Base-by-base conservation (phyloP, 1,284 basidiomycete species). In the Fomitopsis betulina region DNA sequence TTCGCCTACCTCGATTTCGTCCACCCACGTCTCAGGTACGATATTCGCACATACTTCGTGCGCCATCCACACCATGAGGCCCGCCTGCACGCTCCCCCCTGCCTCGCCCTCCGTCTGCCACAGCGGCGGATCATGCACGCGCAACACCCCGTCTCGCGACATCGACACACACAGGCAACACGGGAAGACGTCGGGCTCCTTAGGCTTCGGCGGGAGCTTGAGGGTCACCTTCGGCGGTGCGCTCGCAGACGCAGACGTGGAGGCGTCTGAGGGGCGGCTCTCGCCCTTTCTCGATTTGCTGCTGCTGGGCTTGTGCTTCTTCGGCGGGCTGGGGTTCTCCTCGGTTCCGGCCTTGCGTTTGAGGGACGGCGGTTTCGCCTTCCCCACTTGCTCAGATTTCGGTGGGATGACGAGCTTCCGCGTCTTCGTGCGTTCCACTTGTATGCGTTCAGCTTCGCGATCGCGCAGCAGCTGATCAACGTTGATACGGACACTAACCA, bases 1-100 rank as follows among this genome's bases (percentile, higher is more conserved):
- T 7, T 65, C 63, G 5, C 70, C 72, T 13, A 76, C 71, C 21
- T 84, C 81, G 2, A 84, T 67, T 45, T 85, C 83, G 64, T 93
- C 91, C 9, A 94, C 82, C 85, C 90, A 94, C 1, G 92, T 91
- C 71, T 96, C 93, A 0, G 93, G 93, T 3, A 95, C 79, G 17
- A 91, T 81, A 35, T 77, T 81, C 1, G 91, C 94, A 67, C 93
- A 96, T 0, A 78, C 72, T 64, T 85, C 85, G 68, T 94, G 92
- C 0, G 89, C 91, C 77, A 81, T 79, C 83, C 88, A 87, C 9
- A 71, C 65, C 53, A 77, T 71, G 39, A 77, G 71, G 61, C 79
- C 69, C 54, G 53, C 40, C 74, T 58, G 45, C 53, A 60, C 60
- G 50, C 64, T 53, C 25, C 61, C 55, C 17, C 59, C 77, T 37